These are phyloP conservation scores for Lepiota venenata DNA, from an alignment of 768 basidiomycete species.

Conservation along the genomic window DNA sequence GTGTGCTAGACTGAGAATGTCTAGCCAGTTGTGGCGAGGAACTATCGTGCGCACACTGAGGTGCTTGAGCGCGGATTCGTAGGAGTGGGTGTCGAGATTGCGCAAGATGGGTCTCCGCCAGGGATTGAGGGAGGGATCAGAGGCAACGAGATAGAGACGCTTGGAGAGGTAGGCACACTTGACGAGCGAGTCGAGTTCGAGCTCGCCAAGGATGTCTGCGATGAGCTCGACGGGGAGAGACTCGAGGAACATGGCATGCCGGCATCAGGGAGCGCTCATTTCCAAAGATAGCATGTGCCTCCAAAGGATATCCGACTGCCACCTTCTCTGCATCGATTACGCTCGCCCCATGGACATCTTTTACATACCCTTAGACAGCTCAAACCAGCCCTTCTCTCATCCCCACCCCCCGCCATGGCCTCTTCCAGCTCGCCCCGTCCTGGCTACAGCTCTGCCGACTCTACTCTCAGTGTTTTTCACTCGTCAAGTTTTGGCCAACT, in stretches of 20 bases:
- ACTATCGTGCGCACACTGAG: conserved; percentile 62
- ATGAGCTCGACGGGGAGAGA: conserved; percentile 76
- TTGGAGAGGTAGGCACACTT: conserved; percentile 58
- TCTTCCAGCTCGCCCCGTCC: conserved; percentile 25
- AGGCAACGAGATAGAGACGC: conserved; percentile 51
- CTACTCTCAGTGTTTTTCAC: conserved; percentile 26
- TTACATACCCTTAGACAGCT: not conserved
- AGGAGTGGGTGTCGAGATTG: conserved; percentile 42
- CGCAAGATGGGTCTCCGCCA: conserved; percentile 72
- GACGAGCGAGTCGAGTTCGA: conserved; percentile 61
- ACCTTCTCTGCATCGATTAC: conserved; percentile 11
- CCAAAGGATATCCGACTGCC: not conserved
- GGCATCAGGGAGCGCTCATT: not conserved
- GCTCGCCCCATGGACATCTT: conserved; percentile 1
- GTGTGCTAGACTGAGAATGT: conserved; percentile 61
- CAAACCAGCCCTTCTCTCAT: conserved; percentile 15
- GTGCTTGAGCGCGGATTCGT: conserved; percentile 50
- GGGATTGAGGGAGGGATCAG: conserved; percentile 66
- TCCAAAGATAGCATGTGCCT: conserved; percentile 4
- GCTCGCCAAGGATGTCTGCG: conserved; percentile 65
- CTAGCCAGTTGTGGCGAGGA: conserved; percentile 78
- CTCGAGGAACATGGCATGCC: conserved; percentile 33
- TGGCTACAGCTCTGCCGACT: conserved; percentile 28
- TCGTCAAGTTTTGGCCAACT: conserved; percentile 32
- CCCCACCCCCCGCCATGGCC: conserved; percentile 24